A percentile compares a stretch with the other conserved stretches of the same genome.
These are phyloP conservation scores for Harrya chromipes DNA, from an alignment of 768 basidiomycete genomes.

Conservation along the genomic window DNA sequence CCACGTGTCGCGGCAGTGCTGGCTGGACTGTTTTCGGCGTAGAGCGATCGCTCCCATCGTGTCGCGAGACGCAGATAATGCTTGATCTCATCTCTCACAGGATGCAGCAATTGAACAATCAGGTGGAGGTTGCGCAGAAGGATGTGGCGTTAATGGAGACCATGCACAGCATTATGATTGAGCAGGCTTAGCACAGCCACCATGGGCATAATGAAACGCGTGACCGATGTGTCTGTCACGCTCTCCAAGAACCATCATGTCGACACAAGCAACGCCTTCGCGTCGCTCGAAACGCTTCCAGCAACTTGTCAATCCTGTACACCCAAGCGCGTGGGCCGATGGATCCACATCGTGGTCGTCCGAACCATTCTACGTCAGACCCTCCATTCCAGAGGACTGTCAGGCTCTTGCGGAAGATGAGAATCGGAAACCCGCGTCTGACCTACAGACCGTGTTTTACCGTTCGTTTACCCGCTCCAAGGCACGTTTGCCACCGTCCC, in stretches of 20 bases:
- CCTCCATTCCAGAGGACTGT: conserved; percentile 26
- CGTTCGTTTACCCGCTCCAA: conserved; percentile 26
- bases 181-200: too few species aligned
- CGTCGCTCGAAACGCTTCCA: conserved; percentile 38
- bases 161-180: too few species aligned
- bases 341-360: conserved; percentile 28
- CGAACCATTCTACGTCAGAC: conserved; percentile 20
- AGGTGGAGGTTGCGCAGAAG: too few species aligned
- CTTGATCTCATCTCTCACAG: too few species aligned
- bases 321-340: conserved; percentile 27
- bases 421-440: conserved; percentile 16
- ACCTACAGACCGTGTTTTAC: conserved; percentile 29
- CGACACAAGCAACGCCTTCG: conserved; percentile 27
- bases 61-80: too few species aligned
- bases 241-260: conserved; percentile 10
- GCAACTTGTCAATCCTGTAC: conserved; percentile 29
- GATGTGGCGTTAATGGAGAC: too few species aligned
- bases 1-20: too few species aligned
- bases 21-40: too few species aligned
- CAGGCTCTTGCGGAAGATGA: conserved; percentile 26
- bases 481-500: conserved; percentile 13
- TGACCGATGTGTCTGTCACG: conserved; percentile 21
- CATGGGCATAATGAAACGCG: too few species aligned
- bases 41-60: too few species aligned
- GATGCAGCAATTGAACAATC: too few species aligned